Evolutionary conservation across 2,329 filamentous ascomycete species (phyloP).

Genomic region (Teratosphaeria gauchensis): DNA sequence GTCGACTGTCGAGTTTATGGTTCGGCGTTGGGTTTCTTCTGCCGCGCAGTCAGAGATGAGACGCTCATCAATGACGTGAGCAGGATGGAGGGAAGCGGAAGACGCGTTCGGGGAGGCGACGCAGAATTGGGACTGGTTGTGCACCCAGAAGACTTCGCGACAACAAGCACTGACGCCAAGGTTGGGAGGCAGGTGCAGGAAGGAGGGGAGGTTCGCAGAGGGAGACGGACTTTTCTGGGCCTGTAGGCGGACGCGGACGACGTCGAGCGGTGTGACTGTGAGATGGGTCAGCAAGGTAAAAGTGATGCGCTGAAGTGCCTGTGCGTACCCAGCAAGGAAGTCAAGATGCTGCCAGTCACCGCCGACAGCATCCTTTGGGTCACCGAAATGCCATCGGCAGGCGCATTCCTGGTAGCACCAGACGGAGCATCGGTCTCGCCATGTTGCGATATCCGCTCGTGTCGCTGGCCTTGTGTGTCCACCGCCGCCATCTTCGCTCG

Average conservation of each 20-base stretch:
- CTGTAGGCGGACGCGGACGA: slow-evolving; percentile 89
- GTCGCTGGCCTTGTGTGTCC: slow-evolving; percentile 27
- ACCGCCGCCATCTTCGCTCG: slow-evolving; percentile 7
- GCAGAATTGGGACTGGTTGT: slow-evolving; percentile 72
- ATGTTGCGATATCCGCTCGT: slow-evolving; percentile 27
- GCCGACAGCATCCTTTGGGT: slow-evolving; percentile 92
- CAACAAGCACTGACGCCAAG: slow-evolving; percentile 92
- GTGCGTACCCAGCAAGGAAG: slow-evolving; percentile 69
- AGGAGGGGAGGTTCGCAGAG: slow-evolving; percentile 41
- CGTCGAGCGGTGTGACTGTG: slow-evolving; percentile 85
- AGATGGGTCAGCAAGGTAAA: background rate
- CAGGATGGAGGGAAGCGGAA: slow-evolving; percentile 25
- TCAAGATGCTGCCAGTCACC: slow-evolving; percentile 79
- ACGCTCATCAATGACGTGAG: slow-evolving; percentile 30
- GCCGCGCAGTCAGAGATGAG: slow-evolving; percentile 65
- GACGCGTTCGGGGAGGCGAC: slow-evolving; percentile 43
- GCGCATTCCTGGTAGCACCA: background rate
- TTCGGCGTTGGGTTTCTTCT: slow-evolving; percentile 73
- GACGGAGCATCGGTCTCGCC: slow-evolving; percentile 9
- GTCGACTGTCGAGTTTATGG: slow-evolving; percentile 84
- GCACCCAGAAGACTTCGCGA: slow-evolving; percentile 92
- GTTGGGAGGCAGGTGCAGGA: slow-evolving; percentile 66
- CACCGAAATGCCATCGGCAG: slow-evolving; percentile 60
- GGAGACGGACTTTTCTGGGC: slow-evolving; percentile 59
- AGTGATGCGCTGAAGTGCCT: background rate